Conservation (phyloP, 345 rosid genomes). For the Bruguiera sexangula region DNA sequence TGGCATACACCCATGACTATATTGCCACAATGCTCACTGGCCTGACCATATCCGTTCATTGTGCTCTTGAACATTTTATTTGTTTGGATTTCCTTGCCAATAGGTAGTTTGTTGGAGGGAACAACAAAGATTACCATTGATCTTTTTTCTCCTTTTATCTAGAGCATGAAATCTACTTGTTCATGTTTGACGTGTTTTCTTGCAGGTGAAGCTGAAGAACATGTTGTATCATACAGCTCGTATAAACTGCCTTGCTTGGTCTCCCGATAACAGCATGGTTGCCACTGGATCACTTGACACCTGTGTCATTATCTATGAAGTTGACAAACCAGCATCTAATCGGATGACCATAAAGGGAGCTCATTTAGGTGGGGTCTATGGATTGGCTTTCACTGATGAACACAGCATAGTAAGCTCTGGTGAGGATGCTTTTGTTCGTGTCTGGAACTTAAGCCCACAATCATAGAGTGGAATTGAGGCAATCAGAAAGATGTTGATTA, state of each 20-base stretch:
- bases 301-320: constrained; percentile 65
- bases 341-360: constrained; percentile 78
- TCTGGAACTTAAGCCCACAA: constrained; percentile 44
- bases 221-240: constrained; percentile 86
- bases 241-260: constrained; percentile 88
- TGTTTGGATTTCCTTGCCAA: too few species aligned
- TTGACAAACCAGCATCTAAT: constrained; percentile 68
- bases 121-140: too few species aligned
- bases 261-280: constrained; percentile 66
- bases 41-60: background rate
- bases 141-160: background rate
- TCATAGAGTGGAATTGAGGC: background rate
- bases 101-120: too few species aligned
- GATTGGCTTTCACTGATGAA: constrained; percentile 68
- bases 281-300: constrained; percentile 91
- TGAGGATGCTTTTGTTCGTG: constrained; percentile 86
- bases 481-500: background rate
- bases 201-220: constrained; percentile 75
- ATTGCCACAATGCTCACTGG: background rate
- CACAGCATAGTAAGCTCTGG: constrained; percentile 71
- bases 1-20: background rate
- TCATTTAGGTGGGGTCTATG: constrained; percentile 89
- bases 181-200: constrained; percentile 5
- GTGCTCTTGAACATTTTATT: too few species aligned
- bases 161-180: background rate